Evolutionary conservation across 2,329 filamentous ascomycete genomes (phyloP), one percentile per base, ranked within the genome.

Genomic region (Elsinoe arachidis): DNA sequence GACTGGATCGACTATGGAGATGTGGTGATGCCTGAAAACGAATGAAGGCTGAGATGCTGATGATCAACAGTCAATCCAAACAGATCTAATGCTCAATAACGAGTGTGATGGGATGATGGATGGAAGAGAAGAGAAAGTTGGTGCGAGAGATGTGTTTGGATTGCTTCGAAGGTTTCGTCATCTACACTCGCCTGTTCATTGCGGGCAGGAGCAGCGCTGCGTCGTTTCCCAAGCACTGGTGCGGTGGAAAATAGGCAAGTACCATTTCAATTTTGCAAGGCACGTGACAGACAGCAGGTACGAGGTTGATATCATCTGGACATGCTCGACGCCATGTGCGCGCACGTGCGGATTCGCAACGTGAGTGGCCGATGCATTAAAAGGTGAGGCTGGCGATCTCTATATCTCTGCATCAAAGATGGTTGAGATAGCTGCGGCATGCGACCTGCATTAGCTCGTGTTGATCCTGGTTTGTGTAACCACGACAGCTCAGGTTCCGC

Each of bases 31-130:
- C 75, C 64, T 83, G 7, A 82, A 82, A 0, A 82, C 86, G 59
- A 82, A 82, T 1, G 83, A 83, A 1, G 83, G 80, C 87, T 61
- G 81, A 87, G 2, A 73, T 80, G 23, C 74, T n/a, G 41, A 47
- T 35, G 54, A 56, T 15, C 33, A 46, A 11, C 14, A 3, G 41
- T 38, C 14, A 38, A 44, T 30, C 33, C 49, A 78, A 60, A 68
- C 74, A 7, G 83, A 87, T 65, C 82, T 82, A 2, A 84, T 84
- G 5, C 69, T 74, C 58, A 87, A 87, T 67, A 84, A 87, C 58
- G 83, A 79, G 59, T 74, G 63, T 26, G 66, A 68, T 56, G 39
- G 65, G 7, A 37, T 67, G 58, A 64, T 70, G 30, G 61, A 67
- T 30, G 61, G 41, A 38, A 49, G 54, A 17, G 19, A 30, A 10